A percentile compares a stretch with the other conserved stretches of the same genome.
Evolutionary conservation across 805 yeast genomes (phyloP).

Genomic region (Metschnikowia matae): DNA sequence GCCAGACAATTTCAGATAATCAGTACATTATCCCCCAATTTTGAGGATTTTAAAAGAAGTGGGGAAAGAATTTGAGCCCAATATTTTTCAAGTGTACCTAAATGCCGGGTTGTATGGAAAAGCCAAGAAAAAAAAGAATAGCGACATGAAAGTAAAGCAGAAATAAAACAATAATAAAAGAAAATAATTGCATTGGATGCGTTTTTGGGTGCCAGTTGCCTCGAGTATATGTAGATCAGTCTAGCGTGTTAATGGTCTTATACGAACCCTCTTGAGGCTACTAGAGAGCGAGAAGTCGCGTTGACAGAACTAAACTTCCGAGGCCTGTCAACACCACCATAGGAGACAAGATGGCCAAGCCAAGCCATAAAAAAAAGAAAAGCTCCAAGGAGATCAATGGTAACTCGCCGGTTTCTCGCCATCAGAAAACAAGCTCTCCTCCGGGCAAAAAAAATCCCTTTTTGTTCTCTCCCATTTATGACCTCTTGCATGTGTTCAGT

Average conservation of each 20-base stretch:
- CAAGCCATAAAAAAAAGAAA: constrained; percentile 6
- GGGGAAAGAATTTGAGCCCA: too few relatives aligned
- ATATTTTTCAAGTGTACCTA: too few relatives aligned
- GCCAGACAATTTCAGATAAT: too few relatives aligned
- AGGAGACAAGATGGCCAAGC: constrained; percentile 8
- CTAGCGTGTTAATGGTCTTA: neutral
- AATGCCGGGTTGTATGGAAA: too few relatives aligned
- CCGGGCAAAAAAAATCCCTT: constrained; percentile 8
- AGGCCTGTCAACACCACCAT: neutral
- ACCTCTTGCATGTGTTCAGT: constrained; percentile 72
- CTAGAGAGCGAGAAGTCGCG: neutral
- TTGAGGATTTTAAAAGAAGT: too few relatives aligned
- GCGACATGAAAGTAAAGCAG: too few relatives aligned
- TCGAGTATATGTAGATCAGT: neutral
- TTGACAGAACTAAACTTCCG: neutral
- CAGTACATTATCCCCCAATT: too few relatives aligned
- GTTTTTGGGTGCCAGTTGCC: neutral
- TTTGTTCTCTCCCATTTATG: constrained; percentile 53
- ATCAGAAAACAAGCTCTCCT: neutral
- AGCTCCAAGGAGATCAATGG: neutral
- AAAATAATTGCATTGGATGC: neutral
- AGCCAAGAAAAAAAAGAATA: too few relatives aligned
- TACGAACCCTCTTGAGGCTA: neutral
- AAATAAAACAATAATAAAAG: neutral
- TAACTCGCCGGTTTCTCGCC: neutral